Percentiles rank a stretch among this genome's conserved stretches.
phyloP scores from a whole-genome alignment of 2,329 filamentous ascomycete genomes.

The Phialophora verrucosa region DNA sequence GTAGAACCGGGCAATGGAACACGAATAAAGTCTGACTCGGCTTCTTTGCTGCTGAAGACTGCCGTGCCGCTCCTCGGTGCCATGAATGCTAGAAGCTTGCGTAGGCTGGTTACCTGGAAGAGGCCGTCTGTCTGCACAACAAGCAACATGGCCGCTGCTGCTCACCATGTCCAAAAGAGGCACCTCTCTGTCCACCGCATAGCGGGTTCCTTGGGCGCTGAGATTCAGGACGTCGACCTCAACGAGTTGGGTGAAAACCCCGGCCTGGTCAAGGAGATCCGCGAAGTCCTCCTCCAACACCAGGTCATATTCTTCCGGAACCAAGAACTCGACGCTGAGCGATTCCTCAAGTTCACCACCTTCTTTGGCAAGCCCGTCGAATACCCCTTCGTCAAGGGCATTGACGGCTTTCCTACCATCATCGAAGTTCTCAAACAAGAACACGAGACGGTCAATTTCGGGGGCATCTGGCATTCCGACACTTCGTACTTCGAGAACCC shows the following conservation, averaged over 20 bases:
- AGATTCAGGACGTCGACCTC: slow-evolving; percentile 36
- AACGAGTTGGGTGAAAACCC: slow-evolving; percentile 28
- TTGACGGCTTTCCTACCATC: slow-evolving; percentile 35
- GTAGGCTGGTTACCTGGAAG: background rate
- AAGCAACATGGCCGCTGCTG: background rate
- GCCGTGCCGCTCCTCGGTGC: background rate
- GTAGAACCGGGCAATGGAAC: background rate
- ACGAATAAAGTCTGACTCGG: background rate
- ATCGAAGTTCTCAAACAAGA: slow-evolving; percentile 38
- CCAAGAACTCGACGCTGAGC: slow-evolving; percentile 29
- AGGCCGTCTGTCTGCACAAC: background rate
- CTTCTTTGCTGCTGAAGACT: background rate
- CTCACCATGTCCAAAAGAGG: slow-evolving; percentile 13
- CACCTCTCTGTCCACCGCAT: slow-evolving; percentile 32
- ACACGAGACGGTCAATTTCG: slow-evolving; percentile 37
- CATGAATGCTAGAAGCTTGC: background rate
- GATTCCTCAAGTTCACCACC: slow-evolving; percentile 32
- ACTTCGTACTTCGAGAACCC: slow-evolving; percentile 35
- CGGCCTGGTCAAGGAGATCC: slow-evolving; percentile 32
- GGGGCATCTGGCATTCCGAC: slow-evolving; percentile 38
- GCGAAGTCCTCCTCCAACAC: slow-evolving; percentile 34
- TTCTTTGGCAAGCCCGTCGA: slow-evolving; percentile 37
- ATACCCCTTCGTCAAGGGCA: slow-evolving; percentile 38
- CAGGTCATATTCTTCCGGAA: slow-evolving; percentile 38
- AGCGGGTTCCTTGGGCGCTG: slow-evolving; percentile 36